A percentile compares a stretch with the other conserved stretches of the same genome.
These are phyloP conservation scores for Fusarium mundagurra DNA, from an alignment of 2,329 filamentous ascomycete genomes.

Conservation along the genomic window DNA sequence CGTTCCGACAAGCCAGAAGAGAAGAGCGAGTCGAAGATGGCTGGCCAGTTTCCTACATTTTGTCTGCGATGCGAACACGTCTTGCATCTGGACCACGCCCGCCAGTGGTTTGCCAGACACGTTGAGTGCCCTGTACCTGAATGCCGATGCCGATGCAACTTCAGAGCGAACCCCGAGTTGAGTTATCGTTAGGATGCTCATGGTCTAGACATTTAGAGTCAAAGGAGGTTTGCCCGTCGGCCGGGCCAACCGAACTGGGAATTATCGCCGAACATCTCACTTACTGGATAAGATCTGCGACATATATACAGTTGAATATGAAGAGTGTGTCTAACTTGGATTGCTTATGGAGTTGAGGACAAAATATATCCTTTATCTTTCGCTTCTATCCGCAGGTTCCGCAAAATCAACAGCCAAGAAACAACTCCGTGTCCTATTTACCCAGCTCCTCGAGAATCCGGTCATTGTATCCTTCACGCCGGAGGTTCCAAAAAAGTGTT, in stretches of 20 bases:
- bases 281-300: background rate
- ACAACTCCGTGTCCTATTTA: constrained; percentile 23
- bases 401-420: constrained; percentile 14
- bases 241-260: background rate
- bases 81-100: constrained; percentile 72
- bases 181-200: constrained; percentile 54
- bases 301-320: constrained; percentile 15
- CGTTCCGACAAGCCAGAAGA: constrained; percentile 67
- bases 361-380: constrained; percentile 11
- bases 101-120: constrained; percentile 73
- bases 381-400: constrained; percentile 21
- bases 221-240: background rate
- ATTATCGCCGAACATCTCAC: background rate
- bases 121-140: constrained; percentile 75
- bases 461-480: constrained; percentile 20
- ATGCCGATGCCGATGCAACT: constrained; percentile 73
- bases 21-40: constrained; percentile 59
- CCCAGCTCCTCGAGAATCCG: background rate
- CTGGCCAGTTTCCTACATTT: constrained; percentile 73
- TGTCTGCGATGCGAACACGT: constrained; percentile 76
- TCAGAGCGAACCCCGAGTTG: constrained; percentile 67
- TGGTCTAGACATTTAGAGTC: background rate
- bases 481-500: constrained; percentile 3
- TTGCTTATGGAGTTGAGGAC: constrained; percentile 12
- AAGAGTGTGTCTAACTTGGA: constrained; percentile 19